phyloP scores from a whole-genome alignment of 2,329 filamentous ascomycete species.

The Botrytis galanthina region DNA sequence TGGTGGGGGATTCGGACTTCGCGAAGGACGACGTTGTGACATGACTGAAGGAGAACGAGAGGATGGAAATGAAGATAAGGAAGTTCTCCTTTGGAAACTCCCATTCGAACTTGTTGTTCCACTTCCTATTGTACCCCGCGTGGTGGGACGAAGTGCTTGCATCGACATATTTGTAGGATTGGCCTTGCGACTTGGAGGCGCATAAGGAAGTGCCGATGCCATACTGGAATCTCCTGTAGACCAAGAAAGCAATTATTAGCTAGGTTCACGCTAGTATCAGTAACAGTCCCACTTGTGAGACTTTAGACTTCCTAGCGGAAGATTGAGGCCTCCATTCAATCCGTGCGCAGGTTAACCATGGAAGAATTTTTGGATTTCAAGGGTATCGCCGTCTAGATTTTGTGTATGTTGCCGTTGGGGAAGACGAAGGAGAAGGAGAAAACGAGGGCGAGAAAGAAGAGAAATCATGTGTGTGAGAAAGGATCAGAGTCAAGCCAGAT shows the following conservation, averaged over 20 bases:
- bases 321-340: slow-evolving; percentile 19
- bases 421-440: background rate
- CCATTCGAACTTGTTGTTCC: slow-evolving; percentile 36
- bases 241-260: slow-evolving; percentile 21
- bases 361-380: background rate
- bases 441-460: background rate
- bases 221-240: slow-evolving; percentile 19
- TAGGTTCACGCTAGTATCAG: slow-evolving; percentile 21
- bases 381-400: slow-evolving; percentile 7
- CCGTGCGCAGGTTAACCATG: slow-evolving; percentile 15
- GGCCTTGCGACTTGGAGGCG: slow-evolving; percentile 25
- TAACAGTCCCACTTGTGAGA: slow-evolving; percentile 20
- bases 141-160: slow-evolving; percentile 32
- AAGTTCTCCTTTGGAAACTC: slow-evolving; percentile 47
- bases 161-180: slow-evolving; percentile 26
- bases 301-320: slow-evolving; percentile 7
- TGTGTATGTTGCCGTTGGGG: background rate
- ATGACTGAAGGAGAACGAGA: slow-evolving; percentile 58
- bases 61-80: slow-evolving; percentile 62
- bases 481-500: background rate
- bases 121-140: slow-evolving; percentile 29
- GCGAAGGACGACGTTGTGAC: slow-evolving; percentile 52
- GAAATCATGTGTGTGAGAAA: background rate
- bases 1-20: slow-evolving; percentile 50
- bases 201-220: slow-evolving; percentile 26